Conservation (phyloP, 352 stramenopile species). For the Globisporangium alternatum region DNA sequence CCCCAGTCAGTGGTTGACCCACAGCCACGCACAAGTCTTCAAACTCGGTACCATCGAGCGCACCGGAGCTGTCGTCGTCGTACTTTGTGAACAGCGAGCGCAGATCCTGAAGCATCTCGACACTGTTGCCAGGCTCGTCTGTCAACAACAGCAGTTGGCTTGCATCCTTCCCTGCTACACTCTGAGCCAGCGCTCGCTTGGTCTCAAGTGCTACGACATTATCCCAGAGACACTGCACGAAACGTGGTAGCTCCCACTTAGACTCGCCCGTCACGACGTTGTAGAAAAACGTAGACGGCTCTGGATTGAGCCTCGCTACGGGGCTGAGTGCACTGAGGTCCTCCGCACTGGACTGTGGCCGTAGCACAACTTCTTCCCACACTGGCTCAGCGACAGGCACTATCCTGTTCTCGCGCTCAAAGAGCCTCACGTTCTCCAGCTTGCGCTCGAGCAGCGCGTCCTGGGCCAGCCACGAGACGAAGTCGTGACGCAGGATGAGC, state of each 20-base stretch:
- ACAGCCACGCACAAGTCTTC: slow-evolving; percentile 59
- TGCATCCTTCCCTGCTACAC: not conserved
- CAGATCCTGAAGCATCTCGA: slow-evolving; percentile 46
- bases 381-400: slow-evolving; percentile 24
- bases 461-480: slow-evolving; percentile 49
- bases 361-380: slow-evolving; percentile 46
- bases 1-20: slow-evolving; percentile 28
- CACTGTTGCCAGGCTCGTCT: slow-evolving; percentile 14
- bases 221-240: slow-evolving; percentile 35
- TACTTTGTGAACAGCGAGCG: slow-evolving; percentile 49
- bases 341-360: slow-evolving; percentile 11
- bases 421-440: slow-evolving; percentile 11
- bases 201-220: slow-evolving; percentile 25
- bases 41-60: slow-evolving; percentile 52
- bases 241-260: slow-evolving; percentile 39
- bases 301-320: not conserved
- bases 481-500: slow-evolving; percentile 46
- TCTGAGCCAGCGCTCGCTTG: slow-evolving; percentile 12
- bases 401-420: slow-evolving; percentile 9
- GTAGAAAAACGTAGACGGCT: slow-evolving; percentile 39
- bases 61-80: slow-evolving; percentile 50
- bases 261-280: slow-evolving; percentile 53
- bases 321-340: not conserved
- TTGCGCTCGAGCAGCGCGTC: slow-evolving; percentile 31
- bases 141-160: slow-evolving; percentile 6